Evolutionary conservation across 1,139 yeast genomes (phyloP), one percentile per base, ranked within the genome.

Genomic region (Saccharomycopsis hybrid): DNA sequence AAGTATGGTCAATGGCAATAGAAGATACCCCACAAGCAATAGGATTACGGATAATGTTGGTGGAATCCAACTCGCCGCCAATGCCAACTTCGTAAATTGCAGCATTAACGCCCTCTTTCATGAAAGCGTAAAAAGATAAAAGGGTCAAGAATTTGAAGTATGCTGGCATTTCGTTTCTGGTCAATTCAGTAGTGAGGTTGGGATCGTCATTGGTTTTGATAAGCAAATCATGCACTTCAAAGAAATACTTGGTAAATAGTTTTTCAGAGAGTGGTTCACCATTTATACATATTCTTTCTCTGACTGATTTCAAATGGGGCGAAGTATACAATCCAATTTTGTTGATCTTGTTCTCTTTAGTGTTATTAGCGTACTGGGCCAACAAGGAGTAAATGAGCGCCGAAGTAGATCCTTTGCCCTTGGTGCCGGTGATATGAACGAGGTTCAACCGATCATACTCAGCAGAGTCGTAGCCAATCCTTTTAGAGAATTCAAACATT

Each of bases 21-120:
- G 92, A 77, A 3, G 94, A 71, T 24, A 94, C 84, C 39, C 96
- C 98, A 37, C 96, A 83, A 1, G 81, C 94, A 0, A 88, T 78
- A 8, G 98, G 98, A 42, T 72, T 68, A 37, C 74, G 79, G 46
- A 94, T 78, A 9, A 94, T 78, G 63, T 94, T 94, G 8, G 99
- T 94, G 9, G 97, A 87, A 65, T 94, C 99, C 62, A 80, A 87
- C 62, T 87, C 94, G 8, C 99, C 99, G 31, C 99, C 99, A 48
- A 94, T 95, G 13, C 99, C 99, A 29, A 94, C 98, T 65, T 94
- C 99, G 61, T 87, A 88, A 43, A 94, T 84, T 9, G 98, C 97
- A 18, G 96, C 79, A 60, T 89, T 87, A 31, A 94, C 90, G 1
- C 87, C 85, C 66, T 92, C 98, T 54, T 79, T 74, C 68, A 88